Base-by-base conservation (phyloP, 305 asterid species). In the Plantago coronopus region DNA sequence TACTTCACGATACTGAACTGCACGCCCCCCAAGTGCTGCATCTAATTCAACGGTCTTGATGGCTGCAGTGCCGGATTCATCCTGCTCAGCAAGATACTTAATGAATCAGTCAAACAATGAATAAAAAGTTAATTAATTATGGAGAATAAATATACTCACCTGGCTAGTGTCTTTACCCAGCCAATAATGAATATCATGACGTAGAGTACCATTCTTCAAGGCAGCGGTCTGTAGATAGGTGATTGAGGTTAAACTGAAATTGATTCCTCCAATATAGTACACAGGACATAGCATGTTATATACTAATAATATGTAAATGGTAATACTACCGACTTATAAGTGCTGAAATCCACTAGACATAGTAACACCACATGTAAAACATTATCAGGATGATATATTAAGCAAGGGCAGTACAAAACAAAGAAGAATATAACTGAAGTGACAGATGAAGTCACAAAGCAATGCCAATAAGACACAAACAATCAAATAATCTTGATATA, bases 161-260 rank as follows among this genome's bases (percentile, higher is more conserved):
- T 89, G 88, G 67, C 89, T 83, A 5, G 93, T 86, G 68, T 78
- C 81, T 74, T 72, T 85, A 55, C 97, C 97, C 7, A 84, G 69
- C 97, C 97, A 89, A 71, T 84, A 89, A 68, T 89, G 97, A 76
- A 89, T 87, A 71, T 87, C 95, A 46, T 87, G 95, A 54, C 73
- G 90, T 64, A 81, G 78, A 58, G 75, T 73, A 61, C 97, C 93
- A 59, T 47, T 77, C 81, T 75, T 89, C 65, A 81, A 74, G 78
- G 85, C 76, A 63, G 78, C 62, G 12, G 95, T 89, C 97, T 89
- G 88, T 74, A 78, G 63, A 70, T 74, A 67, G 62, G 62, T 69
- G 50, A 72, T 21, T 25, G 46, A 47, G 19, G 70, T 81, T 62
- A 75, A 21, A 61, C 12, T 48, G 59, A 57, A 57, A 68, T 53